Evolutionary conservation across 2,329 filamentous ascomycete genomes (phyloP), one percentile per base, ranked within the genome.

Genomic region (Passalora sequoiae): DNA sequence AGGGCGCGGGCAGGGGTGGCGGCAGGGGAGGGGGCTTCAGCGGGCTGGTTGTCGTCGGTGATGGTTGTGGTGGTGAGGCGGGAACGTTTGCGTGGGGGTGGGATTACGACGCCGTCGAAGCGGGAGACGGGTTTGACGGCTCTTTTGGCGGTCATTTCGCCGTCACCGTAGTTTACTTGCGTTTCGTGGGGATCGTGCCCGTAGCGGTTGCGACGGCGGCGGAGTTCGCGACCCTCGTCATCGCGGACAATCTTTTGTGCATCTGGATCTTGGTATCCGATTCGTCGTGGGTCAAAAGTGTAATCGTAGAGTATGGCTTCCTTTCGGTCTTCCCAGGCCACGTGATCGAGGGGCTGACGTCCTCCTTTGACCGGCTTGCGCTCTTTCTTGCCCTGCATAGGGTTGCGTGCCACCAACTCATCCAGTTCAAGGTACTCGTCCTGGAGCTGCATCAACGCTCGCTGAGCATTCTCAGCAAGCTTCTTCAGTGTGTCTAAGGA

Each of bases 221-320:
- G 64, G 2, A 75, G 60, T 55, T 73, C 71, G 40, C 71, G 64
- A 13, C 70, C 69, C 41, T 67, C 66, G 21, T 62, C 65, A 29
- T 73, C 70, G 40, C 67, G 65, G 3, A 69, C 65, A 36, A 69
- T 66, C 24, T 66, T 63, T 49, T 81, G 78, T 1, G 67, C 60
- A 45, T 77, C 78, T 0, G 78, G 75, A 54, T 81, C 73, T 51
- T 80, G 78, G 40, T 63, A 66, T n/a, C 72, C 71, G 32, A 66
- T 54, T 45, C 70, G 72, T 53, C 74, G 74, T 0, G 73, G 61
- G 48, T 77, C 75, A 57, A 76, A 76, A 24, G 68, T 70, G 58
- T 80, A 81, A 43, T 76, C 75, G 56, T 81, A 82, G 0, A 82
- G 63, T 44, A 73, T 72, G 1, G 78, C 72, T 62, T 81, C 78